Evolutionary conservation across 768 basidiomycete species (phyloP), one percentile per base, ranked within the genome.

Genomic region (Kwoniella dejecticola): DNA sequence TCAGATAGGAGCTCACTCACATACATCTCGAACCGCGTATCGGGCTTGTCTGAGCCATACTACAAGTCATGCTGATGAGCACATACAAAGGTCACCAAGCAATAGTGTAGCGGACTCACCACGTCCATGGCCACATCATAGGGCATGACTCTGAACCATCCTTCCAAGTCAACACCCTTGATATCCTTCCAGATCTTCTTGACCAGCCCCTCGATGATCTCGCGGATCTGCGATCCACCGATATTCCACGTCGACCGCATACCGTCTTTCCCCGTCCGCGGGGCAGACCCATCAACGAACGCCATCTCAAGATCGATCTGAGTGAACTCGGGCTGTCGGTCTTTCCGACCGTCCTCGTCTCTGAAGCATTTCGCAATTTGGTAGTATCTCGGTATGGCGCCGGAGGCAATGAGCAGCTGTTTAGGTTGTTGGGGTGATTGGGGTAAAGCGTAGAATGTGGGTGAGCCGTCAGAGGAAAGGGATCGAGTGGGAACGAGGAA

Each of bases 391-490:
- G 91, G 89, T n/a, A 94, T 83, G 2, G 84, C 87, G 17, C 93
- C 94, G 8, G 93, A 95, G 64, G 88, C 88, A 23, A 96, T 89
- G 57, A 97, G 83, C 4, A 96, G 82, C 75, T 96, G 94, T 77
- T 96, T 97, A 2, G 92, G 91, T 79, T 95, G 93, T 76, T 97
- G 94, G 2, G 94, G 94, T 0, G 93, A 96, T 79, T 96, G 94
- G 11, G 90, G 87, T 49, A 96, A 83, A 0, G 94, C 90, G 77
- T 92, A 96, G 75, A 95, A 96, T 29, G 60, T 65, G 6, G 78
- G 75, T 56, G 68, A 44, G 19, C 55, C 55, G 15, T 42, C 13
- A 1, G 66, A 26, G 1, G 57, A 60, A 23, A 50, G 58, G 29
- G 48, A 54, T 30, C 92, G 88, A 24, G 87, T 85, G 50, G 92